Evolutionary conservation across 345 rosid species (phyloP), one percentile per base, ranked within the genome.

Genomic region (Brassica rapa): DNA sequence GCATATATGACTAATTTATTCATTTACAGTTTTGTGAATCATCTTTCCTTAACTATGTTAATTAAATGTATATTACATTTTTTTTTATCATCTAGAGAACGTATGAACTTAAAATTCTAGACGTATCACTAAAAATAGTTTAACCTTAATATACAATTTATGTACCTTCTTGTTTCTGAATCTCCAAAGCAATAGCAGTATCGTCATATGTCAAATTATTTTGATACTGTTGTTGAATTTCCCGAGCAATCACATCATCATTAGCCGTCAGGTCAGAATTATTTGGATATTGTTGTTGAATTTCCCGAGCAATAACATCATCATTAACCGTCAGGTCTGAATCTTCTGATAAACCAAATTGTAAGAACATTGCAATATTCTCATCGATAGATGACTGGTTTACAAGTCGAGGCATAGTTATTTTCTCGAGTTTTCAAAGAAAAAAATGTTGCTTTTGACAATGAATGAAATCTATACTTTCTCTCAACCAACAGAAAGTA

Each of bases 151-250:
- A 62, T 14, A 29, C 5, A n/a, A 41, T 19, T 27, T 65, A 21
- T 25, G 2, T 74, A 79, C 78, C 82, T 80, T 68, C 75, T 74
- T 80, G 66, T 68, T 37, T 35, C 4, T 74, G 67, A 35, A 74
- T 69, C 75, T 49, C 70, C 53, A 62, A 68, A 51, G 56, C 56
- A 51, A 51, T 51, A 51, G 56, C 19, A 51, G 56, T 19, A 51
- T 51, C 56, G 56, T 51, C 16, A 51, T n/a, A 6, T 51, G 56
- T 51, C 56, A 3, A 51, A n/a, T 51, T 5, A 5, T 51, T 51
- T 51, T 51, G 56, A n/a, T 14, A n/a, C 15, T 51, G 56, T 51
- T 51, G 56, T 15, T 51, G 56, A 51, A 51, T 51, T 51, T 14
- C 19, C 56, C 56, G 19, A 51, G 74, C 78, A 59, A 77, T 39